These are phyloP conservation scores for Rhododendron williamsianum DNA, from an alignment of 148 eudicot genomes.

Conservation along the genomic window DNA sequence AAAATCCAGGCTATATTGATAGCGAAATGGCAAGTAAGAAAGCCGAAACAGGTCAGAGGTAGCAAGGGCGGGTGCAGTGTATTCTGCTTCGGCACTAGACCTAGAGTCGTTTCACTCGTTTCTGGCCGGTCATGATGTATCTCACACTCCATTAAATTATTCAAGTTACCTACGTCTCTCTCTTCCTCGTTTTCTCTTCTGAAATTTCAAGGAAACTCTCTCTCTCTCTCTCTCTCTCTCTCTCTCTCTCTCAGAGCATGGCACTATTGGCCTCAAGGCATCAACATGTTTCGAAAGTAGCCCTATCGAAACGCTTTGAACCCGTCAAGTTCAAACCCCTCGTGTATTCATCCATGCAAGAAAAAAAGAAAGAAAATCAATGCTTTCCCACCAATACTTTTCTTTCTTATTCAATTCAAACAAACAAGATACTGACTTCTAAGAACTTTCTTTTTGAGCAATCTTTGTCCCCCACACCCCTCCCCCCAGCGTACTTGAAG, in stretches of 20 bases:
- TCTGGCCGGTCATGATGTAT: too few species aligned
- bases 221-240: background rate
- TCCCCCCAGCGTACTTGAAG: background rate
- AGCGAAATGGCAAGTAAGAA: too few species aligned
- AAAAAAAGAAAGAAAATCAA: background rate
- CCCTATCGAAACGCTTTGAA: background rate
- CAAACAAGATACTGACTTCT: background rate
- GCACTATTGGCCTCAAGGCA: background rate
- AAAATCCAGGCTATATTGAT: too few species aligned
- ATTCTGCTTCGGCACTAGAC: too few species aligned
- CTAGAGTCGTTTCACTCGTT: too few species aligned
- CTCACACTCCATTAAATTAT: too few species aligned
- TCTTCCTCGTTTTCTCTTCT: background rate
- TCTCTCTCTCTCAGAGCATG: background rate
- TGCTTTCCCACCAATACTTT: background rate
- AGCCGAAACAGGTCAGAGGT: too few species aligned
- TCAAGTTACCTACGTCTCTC: background rate
- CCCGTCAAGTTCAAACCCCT: background rate
- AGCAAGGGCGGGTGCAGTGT: too few species aligned
- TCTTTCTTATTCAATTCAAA: constrained; percentile 1
- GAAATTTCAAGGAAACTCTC: background rate
- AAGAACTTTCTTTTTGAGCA: background rate
- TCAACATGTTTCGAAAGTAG: background rate
- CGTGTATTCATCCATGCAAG: background rate
- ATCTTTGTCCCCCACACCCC: background rate